A percentile compares a stretch with the other conserved stretches of the same genome.
These are phyloP conservation scores for Amphicarpaea edgeworthii DNA, from an alignment of 306 rosid species.

Conservation along the genomic window DNA sequence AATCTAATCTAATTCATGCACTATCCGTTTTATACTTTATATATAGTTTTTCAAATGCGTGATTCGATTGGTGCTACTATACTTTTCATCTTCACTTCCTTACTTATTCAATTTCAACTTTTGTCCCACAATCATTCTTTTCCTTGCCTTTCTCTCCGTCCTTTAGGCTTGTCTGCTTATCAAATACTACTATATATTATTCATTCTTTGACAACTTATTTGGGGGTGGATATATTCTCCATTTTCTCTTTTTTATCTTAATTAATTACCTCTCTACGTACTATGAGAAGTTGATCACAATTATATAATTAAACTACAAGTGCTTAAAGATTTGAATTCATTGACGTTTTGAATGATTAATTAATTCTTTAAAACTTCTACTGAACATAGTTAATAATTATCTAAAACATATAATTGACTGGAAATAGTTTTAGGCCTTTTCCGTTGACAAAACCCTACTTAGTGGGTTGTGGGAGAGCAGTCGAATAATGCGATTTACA, in stretches of 20 bases:
- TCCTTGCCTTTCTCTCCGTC: slow-evolving; percentile 19
- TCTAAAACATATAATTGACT: background rate
- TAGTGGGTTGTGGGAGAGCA: no score
- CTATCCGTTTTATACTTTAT: slow-evolving; percentile 21
- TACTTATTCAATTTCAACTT: slow-evolving; percentile 35
- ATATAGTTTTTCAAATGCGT: slow-evolving; percentile 21
- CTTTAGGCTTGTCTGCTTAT: slow-evolving; percentile 25
- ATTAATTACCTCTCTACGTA: no score
- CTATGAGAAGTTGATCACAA: background rate
- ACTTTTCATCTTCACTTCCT: slow-evolving; percentile 45
- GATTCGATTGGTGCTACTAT: slow-evolving; percentile 28
- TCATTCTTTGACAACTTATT: slow-evolving; percentile 10
- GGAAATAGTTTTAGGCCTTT: background rate
- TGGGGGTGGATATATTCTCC: background rate
- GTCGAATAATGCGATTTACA: background rate
- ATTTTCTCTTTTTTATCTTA: slow-evolving; percentile 10
- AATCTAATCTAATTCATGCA: slow-evolving; percentile 47
- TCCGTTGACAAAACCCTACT: no score
- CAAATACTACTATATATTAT: no score
- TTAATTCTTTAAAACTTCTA: no score
- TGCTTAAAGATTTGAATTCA: background rate
- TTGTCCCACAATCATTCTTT: slow-evolving; percentile 40
- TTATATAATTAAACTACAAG: background rate
- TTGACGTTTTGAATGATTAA: background rate
- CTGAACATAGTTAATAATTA: background rate